Evolutionary conservation across 2,329 filamentous ascomycete species (phyloP).

Genomic region (Neospermospora avenae): DNA sequence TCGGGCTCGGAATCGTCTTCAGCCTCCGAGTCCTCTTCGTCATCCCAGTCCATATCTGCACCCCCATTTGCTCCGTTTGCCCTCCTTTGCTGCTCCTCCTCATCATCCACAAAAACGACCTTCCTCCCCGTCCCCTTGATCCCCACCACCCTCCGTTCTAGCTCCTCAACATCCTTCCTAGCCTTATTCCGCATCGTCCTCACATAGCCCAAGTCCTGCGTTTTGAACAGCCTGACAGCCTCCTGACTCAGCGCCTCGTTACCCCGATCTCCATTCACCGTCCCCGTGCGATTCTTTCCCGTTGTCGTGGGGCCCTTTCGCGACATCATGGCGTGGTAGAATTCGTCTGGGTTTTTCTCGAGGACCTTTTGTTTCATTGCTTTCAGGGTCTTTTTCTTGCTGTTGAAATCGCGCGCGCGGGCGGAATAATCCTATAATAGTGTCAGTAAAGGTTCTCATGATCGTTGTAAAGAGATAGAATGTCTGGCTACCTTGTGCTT

Average conservation of each 20-base stretch:
- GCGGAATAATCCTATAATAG: constrained; percentile 57
- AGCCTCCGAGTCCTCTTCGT: constrained; percentile 23
- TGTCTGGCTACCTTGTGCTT: constrained; percentile 78
- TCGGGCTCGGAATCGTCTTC: constrained; percentile 24
- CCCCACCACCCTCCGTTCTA: constrained; percentile 52
- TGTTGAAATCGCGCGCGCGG: constrained; percentile 62
- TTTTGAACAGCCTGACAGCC: constrained; percentile 61
- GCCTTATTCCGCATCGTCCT: constrained; percentile 59
- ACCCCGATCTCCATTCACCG: constrained; percentile 55
- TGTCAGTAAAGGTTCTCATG: constrained; percentile 4
- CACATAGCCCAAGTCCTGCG: constrained; percentile 64
- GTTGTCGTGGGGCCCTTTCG: constrained; percentile 53
- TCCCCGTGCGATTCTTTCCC: constrained; percentile 53
- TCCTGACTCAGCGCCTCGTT: constrained; percentile 54
- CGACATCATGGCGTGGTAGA: constrained; percentile 68
- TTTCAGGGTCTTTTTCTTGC: constrained; percentile 60
- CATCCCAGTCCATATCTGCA: constrained; percentile 25
- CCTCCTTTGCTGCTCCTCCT: constrained; percentile 27
- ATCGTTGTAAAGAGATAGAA: constrained; percentile 10
- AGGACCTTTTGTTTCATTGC: constrained; percentile 58
- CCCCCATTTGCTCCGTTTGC: no score
- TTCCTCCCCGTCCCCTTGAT: constrained; percentile 35
- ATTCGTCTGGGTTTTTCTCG: constrained; percentile 69
- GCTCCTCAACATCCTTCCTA: constrained; percentile 51
- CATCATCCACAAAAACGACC: constrained; percentile 36